Evolutionary conservation across 1,139 yeast species (phyloP), one percentile per base, ranked within the genome.

Genomic region (Blastobotrys aristatus): DNA sequence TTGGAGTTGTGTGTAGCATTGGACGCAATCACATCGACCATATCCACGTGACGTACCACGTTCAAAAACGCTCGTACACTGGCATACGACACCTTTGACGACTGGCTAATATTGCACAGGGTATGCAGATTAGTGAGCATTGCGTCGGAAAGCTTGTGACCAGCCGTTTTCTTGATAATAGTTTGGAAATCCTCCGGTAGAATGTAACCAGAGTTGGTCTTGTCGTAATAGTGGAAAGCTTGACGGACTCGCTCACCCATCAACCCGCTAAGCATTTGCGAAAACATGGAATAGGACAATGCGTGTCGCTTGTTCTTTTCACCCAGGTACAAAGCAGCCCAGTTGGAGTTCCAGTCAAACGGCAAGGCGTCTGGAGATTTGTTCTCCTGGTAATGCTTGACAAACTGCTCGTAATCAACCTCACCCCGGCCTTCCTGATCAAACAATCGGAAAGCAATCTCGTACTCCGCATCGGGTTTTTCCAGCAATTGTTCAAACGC

Each of bases 391-490:
- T 68, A 69, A 30, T 58, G 58, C 42, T 64, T 60, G 31, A 68
- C 71, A 53, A 72, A 71, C 54, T 67, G 65, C 42, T 58, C 58
- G 52, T 67, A 71, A 54, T 69, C 65, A 44, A 72, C 72, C 45
- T 57, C 58, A 41, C 74, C 75, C 30, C 60, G 55, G 21, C 72
- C 70, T 35, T 63, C 61, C 39, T 58, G 57, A 55, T 72, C 74
- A 48, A 72, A 72, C 41, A 71, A 63, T 16, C 73, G 64, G 54
- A 65, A 74, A 5, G 72, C 73, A 41, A 69, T 75, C 49, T 72
- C 74, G 53, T 64, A 70, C 54, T 68, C 78, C 37, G 78, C 78
- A 34, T 75, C 75, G 36, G 77, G 75, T 41, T 64, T 65, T 53
- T 62, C 67, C 48, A 68, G 63, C 50, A 68, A 56, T 49, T 62